Conservation (phyloP, 2,329 filamentous ascomycete species). For the Boeremia lycopersici region DNA sequence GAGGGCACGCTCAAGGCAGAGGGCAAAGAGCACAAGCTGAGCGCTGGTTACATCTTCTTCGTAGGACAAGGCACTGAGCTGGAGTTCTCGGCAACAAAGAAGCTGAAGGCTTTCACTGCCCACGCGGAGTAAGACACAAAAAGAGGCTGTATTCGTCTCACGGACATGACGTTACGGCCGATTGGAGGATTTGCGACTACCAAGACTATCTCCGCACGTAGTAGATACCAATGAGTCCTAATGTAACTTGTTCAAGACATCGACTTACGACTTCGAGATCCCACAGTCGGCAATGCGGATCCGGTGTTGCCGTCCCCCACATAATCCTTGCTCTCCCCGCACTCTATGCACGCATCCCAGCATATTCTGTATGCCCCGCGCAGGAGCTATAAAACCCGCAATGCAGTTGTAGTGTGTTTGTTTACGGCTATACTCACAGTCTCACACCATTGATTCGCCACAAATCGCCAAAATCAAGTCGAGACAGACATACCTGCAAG, state of each 20-base stretch:
- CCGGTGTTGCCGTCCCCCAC: conserved; percentile 33
- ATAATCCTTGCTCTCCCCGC: conserved; percentile 36
- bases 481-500: not conserved
- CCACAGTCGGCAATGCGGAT: conserved; percentile 26
- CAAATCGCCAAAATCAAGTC: not conserved
- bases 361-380: not conserved
- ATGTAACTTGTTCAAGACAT: conserved; percentile 8
- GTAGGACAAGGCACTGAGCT: conserved; percentile 64
- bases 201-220: conserved; percentile 24
- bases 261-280: not conserved
- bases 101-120: conserved; percentile 57
- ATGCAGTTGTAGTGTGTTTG: not conserved
- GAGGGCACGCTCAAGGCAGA: conserved; percentile 62
- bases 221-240: conserved; percentile 12
- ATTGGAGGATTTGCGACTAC: conserved; percentile 24
- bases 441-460: not conserved
- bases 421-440: too few species aligned
- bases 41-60: conserved; percentile 70
- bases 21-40: conserved; percentile 59
- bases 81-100: conserved; percentile 52
- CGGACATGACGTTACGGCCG: conserved; percentile 19
- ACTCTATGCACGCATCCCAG: conserved; percentile 14
- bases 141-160: conserved; percentile 20
- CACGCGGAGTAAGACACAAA: conserved; percentile 48
- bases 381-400: conserved; percentile 13